Conservation (phyloP, 345 rosid genomes). For the Carallia brachiata region DNA sequence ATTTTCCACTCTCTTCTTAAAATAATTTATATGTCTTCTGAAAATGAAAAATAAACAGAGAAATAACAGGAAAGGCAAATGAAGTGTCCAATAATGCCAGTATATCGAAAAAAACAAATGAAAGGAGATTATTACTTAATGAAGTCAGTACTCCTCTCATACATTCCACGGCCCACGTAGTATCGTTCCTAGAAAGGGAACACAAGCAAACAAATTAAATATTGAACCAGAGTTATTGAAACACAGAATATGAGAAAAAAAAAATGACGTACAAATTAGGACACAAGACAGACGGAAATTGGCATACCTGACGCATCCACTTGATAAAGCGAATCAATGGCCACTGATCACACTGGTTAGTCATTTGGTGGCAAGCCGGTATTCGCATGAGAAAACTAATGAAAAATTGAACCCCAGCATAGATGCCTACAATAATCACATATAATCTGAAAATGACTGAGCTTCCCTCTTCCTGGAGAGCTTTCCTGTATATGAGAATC, state of each 20-base stretch:
- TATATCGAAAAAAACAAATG: not conserved
- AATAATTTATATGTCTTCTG: no score
- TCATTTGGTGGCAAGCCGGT: constrained; percentile 75
- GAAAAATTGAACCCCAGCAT: constrained; percentile 78
- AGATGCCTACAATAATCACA: constrained; percentile 70
- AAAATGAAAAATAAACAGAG: no score
- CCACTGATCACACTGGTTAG: constrained; percentile 81
- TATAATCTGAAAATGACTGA: constrained; percentile 59
- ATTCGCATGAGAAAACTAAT: constrained; percentile 83
- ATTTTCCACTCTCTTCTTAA: no score
- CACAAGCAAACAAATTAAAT: constrained; percentile 13
- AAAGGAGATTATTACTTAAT: constrained; percentile 51
- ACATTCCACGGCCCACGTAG: constrained; percentile 97
- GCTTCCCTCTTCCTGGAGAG: constrained; percentile 55
- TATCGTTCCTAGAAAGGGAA: constrained; percentile 63
- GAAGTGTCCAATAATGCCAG: no score
- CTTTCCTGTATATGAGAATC: constrained; percentile 50
- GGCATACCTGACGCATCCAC: constrained; percentile 97
- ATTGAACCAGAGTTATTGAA: no score
- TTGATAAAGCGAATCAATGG: constrained; percentile 69
- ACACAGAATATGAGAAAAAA: constrained; percentile 3
- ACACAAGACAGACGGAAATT: constrained; percentile 4
- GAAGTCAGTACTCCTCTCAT: constrained; percentile 85
- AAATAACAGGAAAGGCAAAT: no score
- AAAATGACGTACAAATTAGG: not conserved